phyloP scores from a whole-genome alignment of 352 stramenopile species.

The Plasmopara halstedii region DNA sequence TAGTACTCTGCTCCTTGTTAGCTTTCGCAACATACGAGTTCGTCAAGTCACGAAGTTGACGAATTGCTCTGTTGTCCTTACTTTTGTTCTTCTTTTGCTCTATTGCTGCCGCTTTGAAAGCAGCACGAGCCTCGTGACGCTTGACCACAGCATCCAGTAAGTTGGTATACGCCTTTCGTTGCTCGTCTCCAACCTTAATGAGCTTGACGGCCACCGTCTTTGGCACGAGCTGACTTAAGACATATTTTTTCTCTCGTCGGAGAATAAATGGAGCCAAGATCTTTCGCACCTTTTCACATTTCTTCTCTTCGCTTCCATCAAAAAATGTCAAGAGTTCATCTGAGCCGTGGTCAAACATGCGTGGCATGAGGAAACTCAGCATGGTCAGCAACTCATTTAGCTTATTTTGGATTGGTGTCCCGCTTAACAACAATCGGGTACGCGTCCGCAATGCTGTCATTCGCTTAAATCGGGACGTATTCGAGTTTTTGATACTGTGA shows the following conservation, averaged over 20 bases:
- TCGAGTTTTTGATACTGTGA: conserved; percentile 91
- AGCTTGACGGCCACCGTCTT: conserved; percentile 84
- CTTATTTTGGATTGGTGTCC: conserved; percentile 89
- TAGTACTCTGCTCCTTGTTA: conserved; percentile 25
- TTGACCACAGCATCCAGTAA: conserved; percentile 60
- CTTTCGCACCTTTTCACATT: conserved; percentile 81
- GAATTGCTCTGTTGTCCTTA: conserved; percentile 34
- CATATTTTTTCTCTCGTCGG: conserved; percentile 92
- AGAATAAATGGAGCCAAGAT: conserved; percentile 97
- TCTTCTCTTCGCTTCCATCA: conserved; percentile 69
- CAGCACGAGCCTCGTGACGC: conserved; percentile 41
- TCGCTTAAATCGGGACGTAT: conserved; percentile 84
- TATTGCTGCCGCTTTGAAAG: conserved; percentile 41
- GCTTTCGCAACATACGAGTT: conserved; percentile 16
- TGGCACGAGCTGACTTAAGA: conserved; percentile 87
- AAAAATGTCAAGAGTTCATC: conserved; percentile 80
- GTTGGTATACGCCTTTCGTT: conserved; percentile 85
- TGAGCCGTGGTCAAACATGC: conserved; percentile 82
- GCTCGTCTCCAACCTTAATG: conserved; percentile 63
- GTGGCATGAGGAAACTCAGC: conserved; percentile 89
- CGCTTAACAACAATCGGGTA: conserved; percentile 75
- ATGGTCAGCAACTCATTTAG: conserved; percentile 82
- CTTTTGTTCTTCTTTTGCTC: conserved; percentile 48
- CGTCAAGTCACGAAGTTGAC: conserved; percentile 42
- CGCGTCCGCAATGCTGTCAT: conserved; percentile 67